Evolutionary conservation across 2,329 filamentous ascomycete species (phyloP).

Genomic region (Talaromyces piceae): DNA sequence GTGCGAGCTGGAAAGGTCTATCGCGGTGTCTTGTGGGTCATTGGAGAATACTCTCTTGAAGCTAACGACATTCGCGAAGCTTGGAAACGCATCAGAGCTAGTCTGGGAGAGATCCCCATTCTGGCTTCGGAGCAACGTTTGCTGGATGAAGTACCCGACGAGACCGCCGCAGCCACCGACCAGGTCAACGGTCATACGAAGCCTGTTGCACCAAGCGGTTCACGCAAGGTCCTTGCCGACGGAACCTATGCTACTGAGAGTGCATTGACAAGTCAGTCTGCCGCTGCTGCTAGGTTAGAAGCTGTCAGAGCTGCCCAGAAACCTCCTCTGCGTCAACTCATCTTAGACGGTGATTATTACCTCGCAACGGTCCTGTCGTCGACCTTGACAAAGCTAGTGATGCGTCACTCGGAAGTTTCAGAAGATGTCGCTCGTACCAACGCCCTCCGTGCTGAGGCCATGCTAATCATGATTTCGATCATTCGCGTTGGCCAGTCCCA

Average conservation of each 20-base stretch:
- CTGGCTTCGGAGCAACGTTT: constrained; percentile 89
- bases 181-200: constrained; percentile 78
- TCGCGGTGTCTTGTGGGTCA: constrained; percentile 91
- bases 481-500: constrained; percentile 97
- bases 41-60: constrained; percentile 93
- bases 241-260: constrained; percentile 97
- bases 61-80: constrained; percentile 91
- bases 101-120: constrained; percentile 93
- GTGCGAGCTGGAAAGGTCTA: constrained; percentile 97
- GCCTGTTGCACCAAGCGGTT: constrained; percentile 67
- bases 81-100: constrained; percentile 92
- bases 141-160: constrained; percentile 72
- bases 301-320: constrained; percentile 97
- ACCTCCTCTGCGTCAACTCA: constrained; percentile 86
- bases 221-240: constrained; percentile 85
- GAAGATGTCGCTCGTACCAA: constrained; percentile 81
- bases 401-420: constrained; percentile 93
- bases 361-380: constrained; percentile 91
- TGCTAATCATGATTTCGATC: constrained; percentile 99
- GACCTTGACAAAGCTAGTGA: constrained; percentile 92
- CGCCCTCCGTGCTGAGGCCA: constrained; percentile 87
- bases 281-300: constrained; percentile 82
- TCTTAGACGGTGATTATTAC: constrained; percentile 96
- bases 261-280: constrained; percentile 85
- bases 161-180: constrained; percentile 55